A percentile compares a stretch with the other conserved stretches of the same genome.
Evolutionary conservation across 345 rosid genomes (phyloP).

Genomic region (Heritiera littoralis): DNA sequence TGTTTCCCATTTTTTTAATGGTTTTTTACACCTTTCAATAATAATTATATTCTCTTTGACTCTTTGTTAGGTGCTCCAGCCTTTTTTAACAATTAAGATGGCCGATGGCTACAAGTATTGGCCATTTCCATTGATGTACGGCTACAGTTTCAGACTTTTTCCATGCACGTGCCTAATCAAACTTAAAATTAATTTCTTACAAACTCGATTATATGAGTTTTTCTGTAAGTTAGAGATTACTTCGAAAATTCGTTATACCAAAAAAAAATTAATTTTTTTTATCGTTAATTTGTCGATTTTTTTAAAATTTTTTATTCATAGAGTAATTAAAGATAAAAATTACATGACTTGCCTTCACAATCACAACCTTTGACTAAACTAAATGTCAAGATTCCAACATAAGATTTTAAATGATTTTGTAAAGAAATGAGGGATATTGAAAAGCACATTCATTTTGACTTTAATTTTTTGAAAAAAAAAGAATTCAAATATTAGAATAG

Average conservation of each 20-base stretch:
- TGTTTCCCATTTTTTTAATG: slow-evolving; percentile 6
- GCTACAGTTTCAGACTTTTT: slow-evolving; percentile 6
- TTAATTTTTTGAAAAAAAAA: not conserved
- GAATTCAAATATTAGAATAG: no score
- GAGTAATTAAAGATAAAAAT: no score
- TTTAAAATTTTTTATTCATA: no score
- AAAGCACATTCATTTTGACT: slow-evolving; percentile 8
- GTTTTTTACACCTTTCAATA: not conserved
- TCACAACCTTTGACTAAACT: no score
- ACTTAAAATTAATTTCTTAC: not conserved
- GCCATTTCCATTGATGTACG: slow-evolving; percentile 7
- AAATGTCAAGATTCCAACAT: no score
- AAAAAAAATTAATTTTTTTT: not conserved
- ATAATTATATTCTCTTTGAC: slow-evolving; percentile 19
- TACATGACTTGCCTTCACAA: no score
- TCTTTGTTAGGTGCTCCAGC: not conserved
- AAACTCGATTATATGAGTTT: not conserved
- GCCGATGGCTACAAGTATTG: not conserved
- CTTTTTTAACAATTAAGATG: not conserved
- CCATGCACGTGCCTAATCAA: slow-evolving; percentile 17
- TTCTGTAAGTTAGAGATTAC: no score
- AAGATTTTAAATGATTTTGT: no score
- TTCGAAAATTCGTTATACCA: no score
- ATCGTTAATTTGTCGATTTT: not conserved
- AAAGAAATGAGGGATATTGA: slow-evolving; percentile 1